phyloP scores from a whole-genome alignment of 192 early-diverging fungal genomes.

The Podila horticola region DNA sequence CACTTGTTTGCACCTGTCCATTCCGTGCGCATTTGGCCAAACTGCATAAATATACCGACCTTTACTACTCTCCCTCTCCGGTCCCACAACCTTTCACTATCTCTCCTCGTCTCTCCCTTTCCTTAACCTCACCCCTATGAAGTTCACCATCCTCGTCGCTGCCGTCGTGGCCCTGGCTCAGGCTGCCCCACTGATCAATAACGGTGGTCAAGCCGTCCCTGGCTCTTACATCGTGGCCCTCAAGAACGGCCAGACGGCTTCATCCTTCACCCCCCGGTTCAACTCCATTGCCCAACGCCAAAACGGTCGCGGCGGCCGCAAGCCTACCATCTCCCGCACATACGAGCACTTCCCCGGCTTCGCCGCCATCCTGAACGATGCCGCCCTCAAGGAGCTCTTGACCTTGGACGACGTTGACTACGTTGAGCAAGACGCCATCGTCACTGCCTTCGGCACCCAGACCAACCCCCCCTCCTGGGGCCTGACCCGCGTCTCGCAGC shows the following conservation, averaged over 20 bases:
- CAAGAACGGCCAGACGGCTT: not conserved
- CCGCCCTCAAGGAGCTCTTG: slow-evolving; percentile 28
- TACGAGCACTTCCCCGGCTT: slow-evolving; percentile 1
- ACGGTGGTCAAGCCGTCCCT: not conserved
- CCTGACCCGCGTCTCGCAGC: slow-evolving; percentile 54
- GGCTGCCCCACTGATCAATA: not conserved
- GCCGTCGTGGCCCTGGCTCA: not conserved
- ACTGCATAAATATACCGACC: too few species aligned
- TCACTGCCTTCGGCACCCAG: slow-evolving; percentile 21
- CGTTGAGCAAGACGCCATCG: slow-evolving; percentile 37
- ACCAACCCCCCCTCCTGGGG: slow-evolving; percentile 61
- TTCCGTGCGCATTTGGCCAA: too few species aligned
- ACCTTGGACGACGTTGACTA: slow-evolving; percentile 22
- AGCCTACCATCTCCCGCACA: not conserved
- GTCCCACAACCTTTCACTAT: too few species aligned
- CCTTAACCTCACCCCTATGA: slow-evolving; percentile 38
- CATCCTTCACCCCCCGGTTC: not conserved
- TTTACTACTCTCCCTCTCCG: too few species aligned
- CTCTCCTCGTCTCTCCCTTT: slow-evolving; percentile 22
- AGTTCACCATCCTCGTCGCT: slow-evolving; percentile 1
- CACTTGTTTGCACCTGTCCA: too few species aligned
- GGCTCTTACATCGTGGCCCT: not conserved
- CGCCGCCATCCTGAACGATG: slow-evolving; percentile 18
- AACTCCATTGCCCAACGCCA: not conserved
- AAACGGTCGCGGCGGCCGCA: not conserved